These are phyloP conservation scores for Phytophthora kernoviae DNA, from an alignment of 352 stramenopile genomes.

Conservation along the genomic window DNA sequence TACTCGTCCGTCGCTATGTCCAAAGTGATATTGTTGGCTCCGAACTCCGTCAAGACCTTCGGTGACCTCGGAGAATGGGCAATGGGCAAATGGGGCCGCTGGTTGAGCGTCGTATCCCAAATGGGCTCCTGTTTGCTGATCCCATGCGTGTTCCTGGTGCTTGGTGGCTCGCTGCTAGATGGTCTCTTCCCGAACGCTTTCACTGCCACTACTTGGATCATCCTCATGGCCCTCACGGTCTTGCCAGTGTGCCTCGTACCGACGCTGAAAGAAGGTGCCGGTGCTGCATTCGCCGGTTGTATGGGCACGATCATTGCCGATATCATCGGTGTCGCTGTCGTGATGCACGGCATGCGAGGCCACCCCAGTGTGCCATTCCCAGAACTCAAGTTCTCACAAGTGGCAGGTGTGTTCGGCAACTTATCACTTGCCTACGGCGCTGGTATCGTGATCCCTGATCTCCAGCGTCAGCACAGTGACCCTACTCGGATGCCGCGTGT, in stretches of 20 bases:
- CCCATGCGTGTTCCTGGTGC: constrained; percentile 2
- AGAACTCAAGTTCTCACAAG: constrained; percentile 2
- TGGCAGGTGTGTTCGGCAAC: constrained; percentile 5
- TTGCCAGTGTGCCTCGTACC: background rate
- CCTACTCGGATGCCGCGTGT: constrained; percentile 41
- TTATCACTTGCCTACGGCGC: constrained; percentile 41
- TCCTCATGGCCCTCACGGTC: background rate
- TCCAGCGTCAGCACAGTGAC: constrained; percentile 47
- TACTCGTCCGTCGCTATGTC: constrained; percentile 3
- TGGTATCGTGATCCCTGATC: constrained; percentile 47
- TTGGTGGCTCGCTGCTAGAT: background rate
- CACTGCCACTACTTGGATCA: constrained; percentile 2
- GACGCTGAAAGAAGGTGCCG: constrained; percentile 2
- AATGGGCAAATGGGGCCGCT: background rate
- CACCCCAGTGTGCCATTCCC: constrained; percentile 2
- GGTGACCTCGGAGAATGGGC: constrained; percentile 1
- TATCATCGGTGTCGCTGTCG: background rate
- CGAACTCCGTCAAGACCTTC: constrained; percentile 3
- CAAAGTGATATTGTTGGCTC: constrained; percentile 1
- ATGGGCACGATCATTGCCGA: background rate
- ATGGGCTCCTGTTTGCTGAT: constrained; percentile 2
- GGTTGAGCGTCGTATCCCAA: background rate
- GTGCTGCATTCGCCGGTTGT: background rate
- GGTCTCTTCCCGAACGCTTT: constrained; percentile 1
- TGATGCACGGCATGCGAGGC: constrained; percentile 2